Conservation (phyloP, 2,329 filamentous ascomycete species). For the Venturia aucupariae region DNA sequence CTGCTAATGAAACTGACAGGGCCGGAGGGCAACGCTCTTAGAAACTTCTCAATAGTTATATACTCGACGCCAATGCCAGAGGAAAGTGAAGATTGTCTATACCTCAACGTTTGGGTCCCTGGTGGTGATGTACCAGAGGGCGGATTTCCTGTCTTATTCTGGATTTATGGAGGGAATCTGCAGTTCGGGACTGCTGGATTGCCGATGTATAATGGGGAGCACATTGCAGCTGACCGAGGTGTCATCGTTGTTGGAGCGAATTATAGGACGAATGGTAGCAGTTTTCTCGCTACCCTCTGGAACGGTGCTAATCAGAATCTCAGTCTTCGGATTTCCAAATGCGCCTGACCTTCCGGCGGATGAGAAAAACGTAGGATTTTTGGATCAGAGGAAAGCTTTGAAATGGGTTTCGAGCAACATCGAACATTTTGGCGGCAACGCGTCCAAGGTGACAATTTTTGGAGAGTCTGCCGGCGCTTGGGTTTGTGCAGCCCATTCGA, state of each 20-base stretch:
- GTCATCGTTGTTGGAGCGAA: slow-evolving; percentile 28
- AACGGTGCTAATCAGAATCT: background rate
- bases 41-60: slow-evolving; percentile 23
- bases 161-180: slow-evolving; percentile 27
- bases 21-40: slow-evolving; percentile 20
- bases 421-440: slow-evolving; percentile 12
- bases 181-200: slow-evolving; percentile 25
- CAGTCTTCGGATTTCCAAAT: slow-evolving; percentile 15
- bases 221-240: slow-evolving; percentile 26
- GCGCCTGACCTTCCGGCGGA: slow-evolving; percentile 4
- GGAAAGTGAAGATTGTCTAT: slow-evolving; percentile 29
- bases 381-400: slow-evolving; percentile 16
- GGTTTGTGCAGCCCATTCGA: background rate
- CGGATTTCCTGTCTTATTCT: slow-evolving; percentile 26
- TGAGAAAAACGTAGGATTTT: slow-evolving; percentile 13
- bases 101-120: slow-evolving; percentile 27
- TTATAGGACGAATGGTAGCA: slow-evolving; percentile 26
- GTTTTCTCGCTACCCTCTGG: background rate
- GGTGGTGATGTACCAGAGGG: slow-evolving; percentile 21
- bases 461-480: slow-evolving; percentile 15
- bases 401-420: slow-evolving; percentile 17
- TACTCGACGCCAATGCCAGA: slow-evolving; percentile 25
- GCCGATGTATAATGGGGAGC: slow-evolving; percentile 24
- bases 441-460: slow-evolving; percentile 15
- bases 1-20: background rate